Percentiles rank a stretch among this genome's conserved stretches.
phyloP scores from a whole-genome alignment of 768 basidiomycete species.

The Termitomyces sp. region DNA sequence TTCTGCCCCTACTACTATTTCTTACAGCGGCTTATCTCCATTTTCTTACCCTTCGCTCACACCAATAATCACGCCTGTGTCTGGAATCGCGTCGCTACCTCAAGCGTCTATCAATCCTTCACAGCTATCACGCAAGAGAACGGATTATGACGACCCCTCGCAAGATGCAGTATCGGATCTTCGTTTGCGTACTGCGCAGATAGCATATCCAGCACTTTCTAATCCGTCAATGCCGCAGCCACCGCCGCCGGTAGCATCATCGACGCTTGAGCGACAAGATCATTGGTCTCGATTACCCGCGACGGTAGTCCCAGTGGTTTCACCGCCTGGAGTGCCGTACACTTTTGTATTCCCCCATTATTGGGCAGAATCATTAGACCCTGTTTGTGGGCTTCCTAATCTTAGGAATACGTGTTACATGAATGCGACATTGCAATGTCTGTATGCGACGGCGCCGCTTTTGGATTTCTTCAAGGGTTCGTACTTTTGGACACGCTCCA shows the following conservation, averaged over 20 bases:
- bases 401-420: constrained; percentile 98
- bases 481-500: constrained; percentile 14
- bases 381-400: constrained; percentile 87
- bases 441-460: constrained; percentile 92
- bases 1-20: constrained; percentile 25
- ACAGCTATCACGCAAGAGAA: constrained; percentile 60
- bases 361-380: constrained; percentile 79
- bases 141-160: constrained; percentile 77
- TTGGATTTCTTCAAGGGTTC: constrained; percentile 86
- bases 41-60: constrained; percentile 44
- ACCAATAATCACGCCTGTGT: constrained; percentile 29
- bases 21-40: constrained; percentile 21
- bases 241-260: constrained; percentile 72
- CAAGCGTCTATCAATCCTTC: constrained; percentile 82
- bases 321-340: constrained; percentile 62
- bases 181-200: constrained; percentile 37
- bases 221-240: constrained; percentile 62
- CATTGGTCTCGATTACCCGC: constrained; percentile 52
- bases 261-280: constrained; percentile 71
- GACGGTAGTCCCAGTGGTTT: constrained; percentile 22
- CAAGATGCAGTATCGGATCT: constrained; percentile 53
- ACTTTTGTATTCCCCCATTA: constrained; percentile 63
- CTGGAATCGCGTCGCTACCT: constrained; percentile 63
- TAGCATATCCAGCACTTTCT: constrained; percentile 78
- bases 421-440: constrained; percentile 96